Evolutionary conservation across 148 eudicot species (phyloP).

Genomic region (Dysphania ambrosioides): DNA sequence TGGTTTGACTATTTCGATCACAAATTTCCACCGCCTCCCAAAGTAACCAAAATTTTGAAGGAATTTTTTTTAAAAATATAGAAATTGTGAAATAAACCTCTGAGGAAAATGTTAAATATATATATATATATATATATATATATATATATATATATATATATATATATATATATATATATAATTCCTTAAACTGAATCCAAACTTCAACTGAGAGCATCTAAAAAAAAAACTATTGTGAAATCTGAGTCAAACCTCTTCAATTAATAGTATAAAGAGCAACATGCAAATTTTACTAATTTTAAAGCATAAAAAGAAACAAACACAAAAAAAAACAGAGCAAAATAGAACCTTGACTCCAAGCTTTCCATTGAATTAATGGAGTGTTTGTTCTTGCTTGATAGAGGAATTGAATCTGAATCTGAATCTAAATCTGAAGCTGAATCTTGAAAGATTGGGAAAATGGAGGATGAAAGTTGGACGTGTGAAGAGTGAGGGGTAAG

Average conservation of each 20-base stretch:
- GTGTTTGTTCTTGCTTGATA: not conserved
- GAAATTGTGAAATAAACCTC: not conserved
- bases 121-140: too few relatives aligned
- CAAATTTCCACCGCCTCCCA: too few relatives aligned
- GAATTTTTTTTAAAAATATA: not conserved
- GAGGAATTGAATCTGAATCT: not conserved
- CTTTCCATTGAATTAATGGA: slow-evolving; percentile 20
- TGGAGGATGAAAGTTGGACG: not conserved
- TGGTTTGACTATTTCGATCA: not conserved
- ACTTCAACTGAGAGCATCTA: too few relatives aligned
- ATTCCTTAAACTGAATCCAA: too few relatives aligned
- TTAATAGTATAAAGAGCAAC: not conserved
- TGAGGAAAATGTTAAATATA: too few relatives aligned
- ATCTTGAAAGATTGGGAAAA: not conserved
- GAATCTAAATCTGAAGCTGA: not conserved
- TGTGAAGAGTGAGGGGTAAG: slow-evolving; percentile 18
- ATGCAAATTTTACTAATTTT: too few relatives aligned
- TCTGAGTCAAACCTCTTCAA: too few relatives aligned
- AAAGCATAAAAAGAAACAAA: too few relatives aligned
- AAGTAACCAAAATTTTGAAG: too few relatives aligned
- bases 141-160: too few relatives aligned
- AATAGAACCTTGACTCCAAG: slow-evolving; percentile 15
- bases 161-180: too few relatives aligned
- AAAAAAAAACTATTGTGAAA: too few relatives aligned
- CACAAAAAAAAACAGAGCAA: not conserved